Conservation (phyloP, 2,329 filamentous ascomycete species). For the Gnomoniopsis smithogilvyi region DNA sequence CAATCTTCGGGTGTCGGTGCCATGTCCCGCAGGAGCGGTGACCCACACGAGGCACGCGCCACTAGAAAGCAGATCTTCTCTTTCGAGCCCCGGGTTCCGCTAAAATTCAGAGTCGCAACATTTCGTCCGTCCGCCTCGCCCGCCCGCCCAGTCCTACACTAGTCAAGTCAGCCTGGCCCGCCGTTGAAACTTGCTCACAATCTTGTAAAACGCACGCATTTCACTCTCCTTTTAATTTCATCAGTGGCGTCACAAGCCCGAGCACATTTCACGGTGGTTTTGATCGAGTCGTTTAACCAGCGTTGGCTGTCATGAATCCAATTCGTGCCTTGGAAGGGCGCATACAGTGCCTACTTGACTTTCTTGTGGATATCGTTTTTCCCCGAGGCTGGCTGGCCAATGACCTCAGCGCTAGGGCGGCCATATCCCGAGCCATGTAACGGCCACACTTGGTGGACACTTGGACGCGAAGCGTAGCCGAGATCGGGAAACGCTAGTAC, state of each 20-base stretch:
- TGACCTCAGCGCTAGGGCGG: not conserved
- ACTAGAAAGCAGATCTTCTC: not conserved
- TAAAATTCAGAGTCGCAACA: not conserved
- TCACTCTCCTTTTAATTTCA: no score
- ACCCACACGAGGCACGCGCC: not conserved
- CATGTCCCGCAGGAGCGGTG: not conserved
- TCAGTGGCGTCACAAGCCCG: not conserved
- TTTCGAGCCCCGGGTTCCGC: not conserved
- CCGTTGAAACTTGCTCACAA: not conserved
- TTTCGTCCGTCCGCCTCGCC: not conserved
- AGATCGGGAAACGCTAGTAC: not conserved
- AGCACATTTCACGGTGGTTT: no score
- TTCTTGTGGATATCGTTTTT: not conserved
- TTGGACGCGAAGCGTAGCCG: not conserved
- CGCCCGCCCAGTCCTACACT: no score
- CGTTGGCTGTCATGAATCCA: no score
- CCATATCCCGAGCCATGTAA: not conserved
- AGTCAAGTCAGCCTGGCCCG: no score
- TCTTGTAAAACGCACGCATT: not conserved
- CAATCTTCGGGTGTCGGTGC: not conserved
- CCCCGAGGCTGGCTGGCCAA: not conserved
- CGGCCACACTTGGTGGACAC: not conserved
- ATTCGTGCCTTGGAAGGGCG: no score
- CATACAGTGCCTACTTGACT: no score
- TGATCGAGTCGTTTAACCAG: no score